Percentiles rank a stretch among this genome's conserved stretches.
phyloP scores from a whole-genome alignment of 345 rosid species.

The Litchi chinensis region DNA sequence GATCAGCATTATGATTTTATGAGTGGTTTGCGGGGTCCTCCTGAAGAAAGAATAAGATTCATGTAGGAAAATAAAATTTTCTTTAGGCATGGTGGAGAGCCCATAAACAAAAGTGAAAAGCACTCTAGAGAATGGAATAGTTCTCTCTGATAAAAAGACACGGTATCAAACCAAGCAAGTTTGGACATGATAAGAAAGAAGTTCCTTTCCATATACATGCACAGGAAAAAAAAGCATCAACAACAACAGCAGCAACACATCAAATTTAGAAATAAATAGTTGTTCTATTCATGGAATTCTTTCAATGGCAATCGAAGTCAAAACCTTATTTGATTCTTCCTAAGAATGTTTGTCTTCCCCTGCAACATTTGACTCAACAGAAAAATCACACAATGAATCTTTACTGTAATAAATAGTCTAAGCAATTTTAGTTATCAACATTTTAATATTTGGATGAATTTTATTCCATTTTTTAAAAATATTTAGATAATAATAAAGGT shows the following conservation, averaged over 20 bases:
- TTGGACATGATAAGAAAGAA: constrained; percentile 20
- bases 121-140: constrained; percentile 32
- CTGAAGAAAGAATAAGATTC: constrained; percentile 62
- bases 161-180: constrained; percentile 20
- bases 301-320: constrained; percentile 8
- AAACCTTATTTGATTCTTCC: constrained; percentile 7
- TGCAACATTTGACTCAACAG: background rate
- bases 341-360: constrained; percentile 1
- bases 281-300: background rate
- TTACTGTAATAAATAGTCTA: background rate
- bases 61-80: constrained; percentile 17
- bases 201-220: constrained; percentile 20
- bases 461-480: background rate
- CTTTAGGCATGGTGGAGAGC: constrained; percentile 46
- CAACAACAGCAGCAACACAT: background rate
- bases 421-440: background rate
- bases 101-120: constrained; percentile 40
- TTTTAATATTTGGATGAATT: background rate
- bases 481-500: background rate
- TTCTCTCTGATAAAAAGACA: constrained; percentile 22
- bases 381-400: constrained; percentile 16
- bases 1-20: constrained; percentile 20
- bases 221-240: background rate
- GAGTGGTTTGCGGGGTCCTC: constrained; percentile 57
- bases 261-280: background rate